Conservation (phyloP, 495 filamentous ascomycete genomes). For the Penicillium subrubescens region DNA sequence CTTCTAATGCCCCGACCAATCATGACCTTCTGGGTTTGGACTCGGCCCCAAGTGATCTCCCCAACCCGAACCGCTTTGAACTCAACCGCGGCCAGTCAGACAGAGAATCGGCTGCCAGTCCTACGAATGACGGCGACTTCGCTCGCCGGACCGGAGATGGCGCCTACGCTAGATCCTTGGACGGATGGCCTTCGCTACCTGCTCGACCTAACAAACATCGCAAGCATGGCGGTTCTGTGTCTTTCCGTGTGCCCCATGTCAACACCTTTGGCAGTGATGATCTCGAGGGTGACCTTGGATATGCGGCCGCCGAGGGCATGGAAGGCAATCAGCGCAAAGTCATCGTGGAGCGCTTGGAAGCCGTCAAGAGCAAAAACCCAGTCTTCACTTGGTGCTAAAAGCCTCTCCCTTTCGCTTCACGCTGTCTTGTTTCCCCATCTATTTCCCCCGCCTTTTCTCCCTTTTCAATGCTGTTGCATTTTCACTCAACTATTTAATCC, state of each 20-base stretch:
- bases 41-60: slow-evolving; percentile 65
- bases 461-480: slow-evolving; percentile 20
- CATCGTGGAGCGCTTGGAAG: slow-evolving; percentile 93
- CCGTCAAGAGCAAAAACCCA: slow-evolving; percentile 91
- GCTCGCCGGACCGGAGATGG: slow-evolving; percentile 33
- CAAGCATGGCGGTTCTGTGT: slow-evolving; percentile 47
- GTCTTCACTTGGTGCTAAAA: slow-evolving; percentile 95
- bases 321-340: slow-evolving; percentile 87
- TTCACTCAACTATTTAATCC: slow-evolving; percentile 24
- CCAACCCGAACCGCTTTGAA: slow-evolving; percentile 85
- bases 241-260: slow-evolving; percentile 31
- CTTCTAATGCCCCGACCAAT: slow-evolving; percentile 49
- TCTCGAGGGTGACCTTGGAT: slow-evolving; percentile 88
- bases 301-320: slow-evolving; percentile 90
- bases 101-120: slow-evolving; percentile 41
- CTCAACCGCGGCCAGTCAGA: slow-evolving; percentile 59
- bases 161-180: slow-evolving; percentile 34
- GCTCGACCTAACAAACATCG: slow-evolving; percentile 39
- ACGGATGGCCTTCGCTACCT: slow-evolving; percentile 45
- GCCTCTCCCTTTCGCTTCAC: background rate
- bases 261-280: slow-evolving; percentile 68
- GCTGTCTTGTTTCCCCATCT: slow-evolving; percentile 1
- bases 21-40: slow-evolving; percentile 76
- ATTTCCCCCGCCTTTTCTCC: slow-evolving; percentile 6
- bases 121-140: slow-evolving; percentile 38